phyloP scores from a whole-genome alignment of 352 stramenopile genomes.

The Pythium diclinum region DNA sequence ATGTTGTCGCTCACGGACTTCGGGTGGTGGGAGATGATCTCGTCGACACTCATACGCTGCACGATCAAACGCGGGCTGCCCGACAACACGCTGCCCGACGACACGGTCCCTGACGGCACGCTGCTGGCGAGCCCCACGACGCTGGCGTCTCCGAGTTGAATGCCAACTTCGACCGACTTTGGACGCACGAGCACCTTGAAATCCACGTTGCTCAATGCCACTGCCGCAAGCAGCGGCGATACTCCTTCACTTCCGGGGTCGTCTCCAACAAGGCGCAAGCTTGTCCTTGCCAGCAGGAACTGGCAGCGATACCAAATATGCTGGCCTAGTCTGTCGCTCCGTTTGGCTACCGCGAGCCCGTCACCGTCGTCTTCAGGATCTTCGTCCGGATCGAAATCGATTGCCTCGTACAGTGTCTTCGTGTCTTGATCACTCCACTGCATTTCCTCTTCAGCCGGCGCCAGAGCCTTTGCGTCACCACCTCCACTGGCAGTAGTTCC shows the following conservation, averaged over 20 bases:
- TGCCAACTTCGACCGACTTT: constrained; percentile 58
- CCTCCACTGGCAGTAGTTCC: constrained; percentile 2
- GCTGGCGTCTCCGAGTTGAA: constrained; percentile 71
- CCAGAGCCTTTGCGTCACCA: background rate
- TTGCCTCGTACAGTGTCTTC: constrained; percentile 74
- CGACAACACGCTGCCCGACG: background rate
- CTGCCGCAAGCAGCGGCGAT: constrained; percentile 19
- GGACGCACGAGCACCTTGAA: constrained; percentile 70
- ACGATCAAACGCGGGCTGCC: constrained; percentile 36
- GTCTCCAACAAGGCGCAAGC: constrained; percentile 45
- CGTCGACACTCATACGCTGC: constrained; percentile 69
- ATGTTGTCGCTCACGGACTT: constrained; percentile 58
- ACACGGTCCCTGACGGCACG: too few relatives aligned
- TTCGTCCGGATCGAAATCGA: constrained; percentile 71
- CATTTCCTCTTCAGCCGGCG: constrained; percentile 37
- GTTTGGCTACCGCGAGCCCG: background rate
- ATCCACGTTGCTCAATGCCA: constrained; percentile 58
- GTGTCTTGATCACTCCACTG: constrained; percentile 86
- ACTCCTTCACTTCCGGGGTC: constrained; percentile 23
- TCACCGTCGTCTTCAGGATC: constrained; percentile 1
- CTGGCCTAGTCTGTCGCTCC: constrained; percentile 36
- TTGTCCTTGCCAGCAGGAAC: constrained; percentile 48
- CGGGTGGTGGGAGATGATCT: constrained; percentile 65
- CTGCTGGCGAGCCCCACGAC: constrained; percentile 33
- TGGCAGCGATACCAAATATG: constrained; percentile 84